Conservation (phyloP, 2,329 filamentous ascomycete species). For the Calonectria pauciramosa region DNA sequence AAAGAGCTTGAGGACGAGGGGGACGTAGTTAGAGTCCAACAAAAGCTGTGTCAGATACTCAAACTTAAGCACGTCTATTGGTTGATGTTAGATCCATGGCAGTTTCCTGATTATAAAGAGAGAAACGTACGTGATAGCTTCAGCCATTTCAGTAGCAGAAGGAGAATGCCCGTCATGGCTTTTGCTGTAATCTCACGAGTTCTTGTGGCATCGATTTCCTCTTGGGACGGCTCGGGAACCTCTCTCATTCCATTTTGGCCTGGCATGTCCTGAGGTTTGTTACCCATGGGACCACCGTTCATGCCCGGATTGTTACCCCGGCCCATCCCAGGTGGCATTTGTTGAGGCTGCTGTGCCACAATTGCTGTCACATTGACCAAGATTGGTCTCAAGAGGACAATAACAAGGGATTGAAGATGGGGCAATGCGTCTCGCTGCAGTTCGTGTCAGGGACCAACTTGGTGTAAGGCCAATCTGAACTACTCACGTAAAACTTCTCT, state of each 20-base stretch:
- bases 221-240: slow-evolving; percentile 67
- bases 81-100: neutral
- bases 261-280: slow-evolving; percentile 49
- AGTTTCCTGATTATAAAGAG: neutral
- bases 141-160: slow-evolving; percentile 96
- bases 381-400: slow-evolving; percentile 91
- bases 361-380: slow-evolving; percentile 90
- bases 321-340: slow-evolving; percentile 60
- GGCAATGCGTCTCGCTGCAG: slow-evolving; percentile 80
- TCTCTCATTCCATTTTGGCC: slow-evolving; percentile 53
- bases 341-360: slow-evolving; percentile 71
- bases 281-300: slow-evolving; percentile 54
- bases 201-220: slow-evolving; percentile 86
- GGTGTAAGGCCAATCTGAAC: too few species aligned
- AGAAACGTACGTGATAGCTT: slow-evolving; percentile 86
- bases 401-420: slow-evolving; percentile 91
- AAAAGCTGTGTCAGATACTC: slow-evolving; percentile 95
- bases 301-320: slow-evolving; percentile 55
- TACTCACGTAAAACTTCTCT: slow-evolving; percentile 86
- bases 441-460: slow-evolving; percentile 3
- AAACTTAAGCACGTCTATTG: slow-evolving; percentile 88
- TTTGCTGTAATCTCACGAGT: slow-evolving; percentile 91
- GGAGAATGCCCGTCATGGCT: slow-evolving; percentile 88
- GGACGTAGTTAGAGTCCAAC: slow-evolving; percentile 95
- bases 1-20: slow-evolving; percentile 91